These are phyloP conservation scores for Dillenia turbinata DNA, from an alignment of 164 flowering plant genomes.

Conservation along the genomic window DNA sequence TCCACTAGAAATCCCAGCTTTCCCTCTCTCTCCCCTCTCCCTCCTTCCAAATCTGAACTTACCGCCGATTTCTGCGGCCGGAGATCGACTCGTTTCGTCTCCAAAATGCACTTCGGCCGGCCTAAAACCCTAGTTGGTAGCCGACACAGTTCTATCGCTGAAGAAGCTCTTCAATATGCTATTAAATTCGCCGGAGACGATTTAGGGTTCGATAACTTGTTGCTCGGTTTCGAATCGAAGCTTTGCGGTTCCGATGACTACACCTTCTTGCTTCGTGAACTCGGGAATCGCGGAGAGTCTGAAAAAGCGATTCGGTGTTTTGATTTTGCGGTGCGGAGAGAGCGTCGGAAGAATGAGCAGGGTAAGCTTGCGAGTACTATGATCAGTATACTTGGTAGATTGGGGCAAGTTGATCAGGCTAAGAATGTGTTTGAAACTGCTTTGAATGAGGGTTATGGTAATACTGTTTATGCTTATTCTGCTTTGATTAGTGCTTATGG, in stretches of 20 bases:
- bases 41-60: constrained; percentile 40
- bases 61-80: constrained; percentile 74
- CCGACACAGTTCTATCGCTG: constrained; percentile 64
- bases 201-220: constrained; percentile 26
- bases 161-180: constrained; percentile 54
- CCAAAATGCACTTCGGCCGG: constrained; percentile 79
- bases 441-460: constrained; percentile 66
- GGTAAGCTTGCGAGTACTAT: constrained; percentile 83
- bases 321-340: constrained; percentile 60
- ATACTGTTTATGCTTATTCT: constrained; percentile 81
- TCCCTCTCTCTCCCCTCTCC: constrained; percentile 30
- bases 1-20: constrained; percentile 15
- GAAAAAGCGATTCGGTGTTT: constrained; percentile 59
- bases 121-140: constrained; percentile 37
- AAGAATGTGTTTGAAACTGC: constrained; percentile 62
- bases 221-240: constrained; percentile 39
- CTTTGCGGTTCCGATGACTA: constrained; percentile 81
- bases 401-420: constrained; percentile 74
- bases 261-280: constrained; percentile 66
- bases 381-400: constrained; percentile 86
- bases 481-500: constrained; percentile 92
- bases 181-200: constrained; percentile 25
- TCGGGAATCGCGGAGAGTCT: constrained; percentile 78
- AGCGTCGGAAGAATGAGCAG: constrained; percentile 48
- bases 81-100: constrained; percentile 83